Evolutionary conservation across 768 basidiomycete genomes (phyloP).

Genomic region (Termitomyces sp.): DNA sequence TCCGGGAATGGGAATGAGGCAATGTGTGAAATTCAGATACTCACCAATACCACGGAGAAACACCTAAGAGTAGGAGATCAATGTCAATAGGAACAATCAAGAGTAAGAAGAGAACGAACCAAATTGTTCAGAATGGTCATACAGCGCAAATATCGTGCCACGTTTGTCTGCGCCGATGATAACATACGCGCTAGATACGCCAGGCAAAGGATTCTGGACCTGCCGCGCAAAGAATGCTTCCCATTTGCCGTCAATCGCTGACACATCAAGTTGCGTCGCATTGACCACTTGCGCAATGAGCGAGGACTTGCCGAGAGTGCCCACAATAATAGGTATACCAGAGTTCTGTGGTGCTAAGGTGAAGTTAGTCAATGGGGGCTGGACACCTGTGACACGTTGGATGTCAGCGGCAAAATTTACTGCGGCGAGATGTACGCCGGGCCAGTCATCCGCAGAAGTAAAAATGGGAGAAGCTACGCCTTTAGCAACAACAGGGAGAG

Average conservation of each 20-base stretch:
- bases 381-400: conserved; percentile 52
- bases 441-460: conserved; percentile 56
- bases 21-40: conserved; percentile 14
- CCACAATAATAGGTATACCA: conserved; percentile 54
- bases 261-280: conserved; percentile 50
- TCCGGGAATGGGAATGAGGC: background rate
- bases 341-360: conserved; percentile 32
- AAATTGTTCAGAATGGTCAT: conserved; percentile 69
- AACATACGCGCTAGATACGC: conserved; percentile 59
- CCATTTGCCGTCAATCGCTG: conserved; percentile 61
- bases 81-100: background rate
- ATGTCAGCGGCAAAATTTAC: conserved; percentile 62
- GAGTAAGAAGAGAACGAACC: conserved; percentile 30
- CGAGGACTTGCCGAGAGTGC: conserved; percentile 57
- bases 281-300: conserved; percentile 52
- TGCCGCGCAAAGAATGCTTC: conserved; percentile 55
- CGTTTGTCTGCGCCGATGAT: conserved; percentile 69
- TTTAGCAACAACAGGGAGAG: conserved; percentile 44
- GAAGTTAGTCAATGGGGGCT: conserved; percentile 49
- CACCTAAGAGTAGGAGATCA: conserved; percentile 33
- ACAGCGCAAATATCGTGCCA: conserved; percentile 63
- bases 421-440: conserved; percentile 60
- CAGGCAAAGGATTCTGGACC: conserved; percentile 54
- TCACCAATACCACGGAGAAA: conserved; percentile 69
- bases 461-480: conserved; percentile 47